These are phyloP conservation scores for Lojkania enalia DNA, from an alignment of 2,329 filamentous ascomycete species.

Conservation along the genomic window DNA sequence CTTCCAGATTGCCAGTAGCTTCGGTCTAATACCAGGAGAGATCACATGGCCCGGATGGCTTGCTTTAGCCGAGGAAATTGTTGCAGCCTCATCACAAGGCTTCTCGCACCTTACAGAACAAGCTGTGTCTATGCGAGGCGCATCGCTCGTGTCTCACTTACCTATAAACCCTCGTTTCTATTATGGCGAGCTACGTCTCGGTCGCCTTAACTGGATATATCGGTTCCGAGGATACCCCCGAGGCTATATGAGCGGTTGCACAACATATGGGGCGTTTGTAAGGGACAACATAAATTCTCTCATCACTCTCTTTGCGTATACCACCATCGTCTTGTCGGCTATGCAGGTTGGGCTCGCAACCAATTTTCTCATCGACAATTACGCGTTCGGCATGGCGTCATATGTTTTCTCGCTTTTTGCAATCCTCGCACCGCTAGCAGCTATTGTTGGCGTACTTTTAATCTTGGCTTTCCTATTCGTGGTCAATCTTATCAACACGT, in stretches of 20 bases:
- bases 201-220: conserved; percentile 31
- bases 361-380: conserved; percentile 14
- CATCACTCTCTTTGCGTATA: conserved; percentile 28
- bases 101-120: conserved; percentile 5
- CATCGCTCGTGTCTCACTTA: conserved; percentile 4
- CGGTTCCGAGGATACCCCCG: conserved; percentile 19
- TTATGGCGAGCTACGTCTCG: conserved; percentile 30
- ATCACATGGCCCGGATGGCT: conserved; percentile 25
- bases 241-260: conserved; percentile 27
- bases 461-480: conserved; percentile 18
- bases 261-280: conserved; percentile 28
- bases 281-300: conserved; percentile 28
- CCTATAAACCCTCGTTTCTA: conserved; percentile 29
- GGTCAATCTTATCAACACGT: conserved; percentile 19
- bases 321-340: conserved; percentile 29
- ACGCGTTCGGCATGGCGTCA: conserved; percentile 25
- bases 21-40: conserved; percentile 23
- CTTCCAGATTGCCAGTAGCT: conserved; percentile 18
- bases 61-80: conserved; percentile 15
- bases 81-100: not conserved
- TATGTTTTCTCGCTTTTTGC: conserved; percentile 27
- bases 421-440: conserved; percentile 23
- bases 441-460: conserved; percentile 16
- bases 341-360: conserved; percentile 32
- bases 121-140: not conserved